Conservation (phyloP, 2,329 filamentous ascomycete species). For the Cladosporium sp. region DNA sequence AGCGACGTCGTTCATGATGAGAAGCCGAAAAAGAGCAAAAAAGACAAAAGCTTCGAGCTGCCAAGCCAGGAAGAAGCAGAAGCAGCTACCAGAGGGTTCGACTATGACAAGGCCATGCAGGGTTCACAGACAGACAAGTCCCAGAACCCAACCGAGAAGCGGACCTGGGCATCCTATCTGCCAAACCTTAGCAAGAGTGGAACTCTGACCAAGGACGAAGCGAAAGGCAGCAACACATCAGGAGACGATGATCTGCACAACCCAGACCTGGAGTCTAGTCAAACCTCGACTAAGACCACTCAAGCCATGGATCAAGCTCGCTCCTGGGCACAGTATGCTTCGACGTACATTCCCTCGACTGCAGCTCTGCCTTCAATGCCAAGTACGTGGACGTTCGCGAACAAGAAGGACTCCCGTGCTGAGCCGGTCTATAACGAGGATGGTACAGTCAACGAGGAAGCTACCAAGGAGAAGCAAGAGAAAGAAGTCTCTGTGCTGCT, state of each 20-base stretch:
- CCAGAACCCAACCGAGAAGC: slow-evolving; percentile 30
- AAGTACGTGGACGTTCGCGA: slow-evolving; percentile 20
- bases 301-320: slow-evolving; percentile 16
- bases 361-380: slow-evolving; percentile 18
- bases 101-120: slow-evolving; percentile 6
- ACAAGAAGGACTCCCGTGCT: slow-evolving; percentile 30
- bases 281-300: background rate
- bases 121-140: background rate
- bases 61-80: slow-evolving; percentile 35
- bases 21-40: slow-evolving; percentile 29
- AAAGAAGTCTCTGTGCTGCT: slow-evolving; percentile 75
- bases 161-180: slow-evolving; percentile 34
- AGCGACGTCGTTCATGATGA: slow-evolving; percentile 19
- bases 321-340: slow-evolving; percentile 31
- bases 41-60: slow-evolving; percentile 26
- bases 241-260: background rate
- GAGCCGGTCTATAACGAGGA: slow-evolving; percentile 35
- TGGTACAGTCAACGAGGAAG: slow-evolving; percentile 35
- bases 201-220: background rate
- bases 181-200: slow-evolving; percentile 19
- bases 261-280: background rate
- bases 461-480: slow-evolving; percentile 51
- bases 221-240: background rate
- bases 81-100: slow-evolving; percentile 26
- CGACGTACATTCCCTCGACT: slow-evolving; percentile 20